phyloP scores from a whole-genome alignment of 2,329 filamentous ascomycete species.

The Colletotrichum liriopes region DNA sequence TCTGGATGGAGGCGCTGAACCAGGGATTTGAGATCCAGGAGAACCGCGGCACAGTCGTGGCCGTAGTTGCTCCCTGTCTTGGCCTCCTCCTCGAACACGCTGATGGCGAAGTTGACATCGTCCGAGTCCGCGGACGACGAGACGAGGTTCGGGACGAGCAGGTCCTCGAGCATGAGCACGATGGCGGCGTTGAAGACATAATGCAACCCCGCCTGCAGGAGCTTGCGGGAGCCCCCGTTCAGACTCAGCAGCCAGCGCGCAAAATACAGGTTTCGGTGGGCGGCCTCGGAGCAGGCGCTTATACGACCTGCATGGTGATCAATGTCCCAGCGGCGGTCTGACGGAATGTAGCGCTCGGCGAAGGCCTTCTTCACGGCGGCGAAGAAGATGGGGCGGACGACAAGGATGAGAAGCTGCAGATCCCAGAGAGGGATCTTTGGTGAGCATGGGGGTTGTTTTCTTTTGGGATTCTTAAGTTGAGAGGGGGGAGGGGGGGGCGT shows the following conservation, averaged over 20 bases:
- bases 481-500: neutral
- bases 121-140: constrained; percentile 46
- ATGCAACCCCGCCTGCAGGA: constrained; percentile 63
- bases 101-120: constrained; percentile 59
- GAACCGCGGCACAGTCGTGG: constrained; percentile 55
- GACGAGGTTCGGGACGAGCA: constrained; percentile 54
- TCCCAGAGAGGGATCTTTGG: neutral
- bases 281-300: constrained; percentile 59
- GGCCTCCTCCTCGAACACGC: constrained; percentile 59
- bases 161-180: constrained; percentile 62
- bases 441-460: constrained; percentile 13
- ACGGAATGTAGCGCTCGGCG: constrained; percentile 56
- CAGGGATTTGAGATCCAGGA: constrained; percentile 56
- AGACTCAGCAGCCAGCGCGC: constrained; percentile 58
- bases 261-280: constrained; percentile 62
- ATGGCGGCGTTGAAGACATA: constrained; percentile 67
- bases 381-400: constrained; percentile 64
- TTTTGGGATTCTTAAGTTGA: neutral
- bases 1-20: constrained; percentile 52
- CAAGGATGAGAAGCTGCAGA: constrained; percentile 63
- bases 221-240: constrained; percentile 54
- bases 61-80: constrained; percentile 57
- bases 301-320: constrained; percentile 52
- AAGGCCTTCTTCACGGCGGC: constrained; percentile 63
- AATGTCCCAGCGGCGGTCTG: constrained; percentile 47